Evolutionary conservation across 2,329 filamentous ascomycete species (phyloP), one percentile per base, ranked within the genome.

Genomic region (Penicillium corylophilum): DNA sequence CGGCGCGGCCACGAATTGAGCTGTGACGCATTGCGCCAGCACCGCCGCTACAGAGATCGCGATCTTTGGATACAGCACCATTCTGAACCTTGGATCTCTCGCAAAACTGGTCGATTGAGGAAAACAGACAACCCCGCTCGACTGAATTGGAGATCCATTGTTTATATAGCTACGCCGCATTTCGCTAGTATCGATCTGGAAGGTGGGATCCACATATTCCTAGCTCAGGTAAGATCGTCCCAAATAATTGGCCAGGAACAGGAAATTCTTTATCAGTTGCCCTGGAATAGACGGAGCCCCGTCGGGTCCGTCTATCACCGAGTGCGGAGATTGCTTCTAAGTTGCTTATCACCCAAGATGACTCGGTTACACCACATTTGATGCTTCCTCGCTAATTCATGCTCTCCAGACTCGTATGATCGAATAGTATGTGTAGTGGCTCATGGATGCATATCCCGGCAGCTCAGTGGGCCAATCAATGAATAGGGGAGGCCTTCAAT

Each of bases 1-100:
- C 18, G 56, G 56, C 6, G 53, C 53, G 24, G 53, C 33, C 15
- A 58, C 53, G 18, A 58, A 58, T 51, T 58, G 56, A 2, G 56
- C 56, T n/a, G 40, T 36, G 6, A 46, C 36, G 23, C 36, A 50
- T 4, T 46, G 48, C n/a, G 41, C 45, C 16, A 58, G 20, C 29
- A 48, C 31, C 16, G 44, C 44, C 4, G 50, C 51, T 3, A 48
- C 23, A 5, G 38, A 22, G 15, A 35, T 36, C 1, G 41, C 38
- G 6, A 48, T 29, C n/a, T 39, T 48, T n/a, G 43, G 20, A 36
- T 44, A 54, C 15, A 20, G 22, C 20, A 31, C 41, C 55, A 56
- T 56, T 35, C 39, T 50, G 16, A 38, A 20, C 12, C 33, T 38
- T 10, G 13, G 9, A 20, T 18, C 3, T 12, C 16, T 18, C 18